phyloP scores from a whole-genome alignment of 1,139 yeast genomes.

The Protomyces arabidopsidicola region DNA sequence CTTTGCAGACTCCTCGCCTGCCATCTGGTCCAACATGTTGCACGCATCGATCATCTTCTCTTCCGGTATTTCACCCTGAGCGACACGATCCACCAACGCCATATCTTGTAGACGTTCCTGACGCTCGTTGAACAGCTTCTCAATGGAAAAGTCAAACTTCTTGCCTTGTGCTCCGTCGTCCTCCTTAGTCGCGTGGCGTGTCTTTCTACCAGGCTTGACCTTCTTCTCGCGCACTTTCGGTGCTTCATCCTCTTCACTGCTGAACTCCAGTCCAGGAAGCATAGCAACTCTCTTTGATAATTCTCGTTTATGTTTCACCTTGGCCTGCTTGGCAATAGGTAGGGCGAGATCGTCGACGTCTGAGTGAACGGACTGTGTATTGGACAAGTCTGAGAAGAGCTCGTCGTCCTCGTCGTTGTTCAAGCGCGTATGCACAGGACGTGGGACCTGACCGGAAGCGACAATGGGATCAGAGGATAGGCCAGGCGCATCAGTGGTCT shows the following conservation, averaged over 20 bases:
- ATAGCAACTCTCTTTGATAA: not conserved
- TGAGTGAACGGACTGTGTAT: not conserved
- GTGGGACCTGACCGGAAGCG: not conserved
- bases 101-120: not conserved
- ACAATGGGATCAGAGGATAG: not conserved
- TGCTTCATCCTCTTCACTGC: not conserved
- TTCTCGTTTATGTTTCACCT: not conserved
- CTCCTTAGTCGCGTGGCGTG: not conserved
- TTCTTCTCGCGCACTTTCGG: not conserved
- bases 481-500: too few relatives aligned
- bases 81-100: not conserved
- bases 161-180: not conserved
- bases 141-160: not conserved
- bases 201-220: not conserved
- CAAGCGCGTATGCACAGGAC: too few relatives aligned
- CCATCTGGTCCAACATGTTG: not conserved
- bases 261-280: not conserved
- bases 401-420: too few relatives aligned
- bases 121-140: not conserved
- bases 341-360: not conserved
- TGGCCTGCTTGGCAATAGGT: not conserved
- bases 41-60: not conserved
- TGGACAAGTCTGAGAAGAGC: too few relatives aligned
- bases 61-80: not conserved
- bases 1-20: not conserved